Percentiles rank a stretch among this genome's conserved stretches.
Evolutionary conservation across 352 stramenopile genomes (phyloP).

Genomic region (Phytophthora pinifolia): DNA sequence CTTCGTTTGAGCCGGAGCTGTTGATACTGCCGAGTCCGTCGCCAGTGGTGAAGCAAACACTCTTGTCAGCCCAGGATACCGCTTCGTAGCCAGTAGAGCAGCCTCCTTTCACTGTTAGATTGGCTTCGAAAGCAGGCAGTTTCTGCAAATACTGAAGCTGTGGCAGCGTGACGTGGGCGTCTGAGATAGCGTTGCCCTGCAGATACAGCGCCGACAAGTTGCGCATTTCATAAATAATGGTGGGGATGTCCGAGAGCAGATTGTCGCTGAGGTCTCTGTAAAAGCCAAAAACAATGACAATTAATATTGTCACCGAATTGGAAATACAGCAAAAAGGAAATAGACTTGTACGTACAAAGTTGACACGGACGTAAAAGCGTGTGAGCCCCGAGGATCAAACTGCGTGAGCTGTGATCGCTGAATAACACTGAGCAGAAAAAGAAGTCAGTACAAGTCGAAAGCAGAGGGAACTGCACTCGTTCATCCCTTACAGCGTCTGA

Average conservation of each 20-base stretch:
- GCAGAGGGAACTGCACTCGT: too few relatives aligned
- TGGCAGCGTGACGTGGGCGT: slow-evolving; percentile 50
- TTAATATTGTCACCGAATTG: slow-evolving; percentile 6
- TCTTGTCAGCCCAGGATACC: slow-evolving; percentile 52
- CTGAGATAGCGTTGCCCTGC: slow-evolving; percentile 49
- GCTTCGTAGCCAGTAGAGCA: slow-evolving; percentile 51
- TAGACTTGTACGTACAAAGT: slow-evolving; percentile 63
- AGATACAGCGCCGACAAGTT: slow-evolving; percentile 56
- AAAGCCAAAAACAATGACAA: background rate
- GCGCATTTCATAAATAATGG: slow-evolving; percentile 66
- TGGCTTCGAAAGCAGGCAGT: slow-evolving; percentile 48
- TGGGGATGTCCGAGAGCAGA: slow-evolving; percentile 55
- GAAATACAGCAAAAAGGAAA: background rate
- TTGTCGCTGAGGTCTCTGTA: slow-evolving; percentile 71
- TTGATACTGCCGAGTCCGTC: slow-evolving; percentile 45
- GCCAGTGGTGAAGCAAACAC: slow-evolving; percentile 46
- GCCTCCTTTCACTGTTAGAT: slow-evolving; percentile 36
- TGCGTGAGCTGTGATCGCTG: slow-evolving; percentile 53
- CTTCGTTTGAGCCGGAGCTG: slow-evolving; percentile 30
- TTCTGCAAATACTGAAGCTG: slow-evolving; percentile 61
- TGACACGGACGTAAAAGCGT: slow-evolving; percentile 45
- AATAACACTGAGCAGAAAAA: slow-evolving; percentile 49
- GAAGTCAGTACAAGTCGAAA: slow-evolving; percentile 1
- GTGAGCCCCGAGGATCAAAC: slow-evolving; percentile 56
- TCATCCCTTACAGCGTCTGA: slow-evolving; percentile 41